Conservation (phyloP, 2,329 filamentous ascomycete species). For the Claviceps sorghi region DNA sequence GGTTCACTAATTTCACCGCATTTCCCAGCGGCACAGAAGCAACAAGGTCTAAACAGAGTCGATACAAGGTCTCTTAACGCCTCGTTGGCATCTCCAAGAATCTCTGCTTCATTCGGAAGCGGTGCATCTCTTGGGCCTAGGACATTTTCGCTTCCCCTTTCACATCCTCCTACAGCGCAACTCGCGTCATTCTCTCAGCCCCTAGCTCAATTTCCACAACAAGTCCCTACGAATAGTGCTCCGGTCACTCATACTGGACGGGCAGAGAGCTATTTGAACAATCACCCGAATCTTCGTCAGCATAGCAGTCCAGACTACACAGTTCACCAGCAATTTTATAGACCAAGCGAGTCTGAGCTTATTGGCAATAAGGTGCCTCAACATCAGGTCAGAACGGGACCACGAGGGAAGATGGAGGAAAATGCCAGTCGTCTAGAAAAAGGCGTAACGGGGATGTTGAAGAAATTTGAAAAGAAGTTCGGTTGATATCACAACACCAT, state of each 20-base stretch:
- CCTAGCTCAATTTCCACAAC: constrained; percentile 14
- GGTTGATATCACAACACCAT: constrained; percentile 19
- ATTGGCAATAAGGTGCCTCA: constrained; percentile 15
- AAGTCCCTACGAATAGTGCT: constrained; percentile 21
- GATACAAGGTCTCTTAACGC: constrained; percentile 32
- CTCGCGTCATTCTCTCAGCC: constrained; percentile 8
- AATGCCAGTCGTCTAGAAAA: constrained; percentile 53
- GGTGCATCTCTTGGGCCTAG: constrained; percentile 25
- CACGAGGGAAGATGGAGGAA: constrained; percentile 43
- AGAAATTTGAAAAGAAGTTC: constrained; percentile 68
- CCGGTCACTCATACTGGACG: constrained; percentile 35
- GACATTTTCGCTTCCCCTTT: constrained; percentile 26
- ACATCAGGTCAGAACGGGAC: constrained; percentile 30
- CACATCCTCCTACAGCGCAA: constrained; percentile 11
- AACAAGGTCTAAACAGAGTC: constrained; percentile 32
- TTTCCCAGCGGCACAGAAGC: constrained; percentile 22
- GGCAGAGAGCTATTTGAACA: constrained; percentile 39
- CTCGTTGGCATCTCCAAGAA: constrained; percentile 14
- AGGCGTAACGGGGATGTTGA: constrained; percentile 56
- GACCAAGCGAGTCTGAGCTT: constrained; percentile 49
- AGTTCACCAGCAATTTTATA: constrained; percentile 55
- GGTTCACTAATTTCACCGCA: constrained; percentile 22
- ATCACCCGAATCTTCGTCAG: constrained; percentile 13
- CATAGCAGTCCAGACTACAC: constrained; percentile 30
- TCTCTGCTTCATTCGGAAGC: constrained; percentile 23